Evolutionary conservation across 441 rosid genomes (phyloP), one percentile per base, ranked within the genome.

Genomic region (Erodium moschatum): DNA sequence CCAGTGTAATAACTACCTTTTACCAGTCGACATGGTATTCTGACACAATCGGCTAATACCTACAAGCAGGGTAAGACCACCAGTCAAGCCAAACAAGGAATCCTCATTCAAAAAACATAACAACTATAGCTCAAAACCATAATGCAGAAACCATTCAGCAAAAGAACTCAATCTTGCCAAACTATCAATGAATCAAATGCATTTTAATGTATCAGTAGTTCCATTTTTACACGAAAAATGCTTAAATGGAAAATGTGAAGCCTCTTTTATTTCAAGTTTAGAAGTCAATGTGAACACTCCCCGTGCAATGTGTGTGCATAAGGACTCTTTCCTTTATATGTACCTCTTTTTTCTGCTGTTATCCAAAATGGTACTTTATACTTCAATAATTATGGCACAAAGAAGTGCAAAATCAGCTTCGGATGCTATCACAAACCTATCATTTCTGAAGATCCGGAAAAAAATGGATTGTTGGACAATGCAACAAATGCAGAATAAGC

Each of bases 1-100:
- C 99, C 99, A 61, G 99, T 94, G 87, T 91, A 94, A 78, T 88
- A 94, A 79, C 97, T 90, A 69, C 99, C 99, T 80, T 91, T 94
- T 68, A 94, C 95, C 83, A 94, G 81, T 77, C 97, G 85, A 83
- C 99, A 94, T 69, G 97, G 89, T 74, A 94, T 82, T 54, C 73
- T 82, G 60, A 87, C 79, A 80, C 76, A 82, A 81, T 91, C 99
- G 70, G 99, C 96, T 86, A 94, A 78, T 69, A 89, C 97, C 99
- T 94, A 79, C 76, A 56, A 64, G 29, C 31, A 19, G 15, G 54
- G 21, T 27, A 24, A 19, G 27, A 65, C 50, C 58, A 64, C 18
- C 21, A 31, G 44, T 15, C 8, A 56, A 52, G 21, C 65, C 38
- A 27, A 27, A 62, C 54, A 18, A 9, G 21, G 18, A 16, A 56